These are phyloP conservation scores for Cryphonectria radicalis DNA, from an alignment of 2,329 filamentous ascomycete species.

Conservation along the genomic window DNA sequence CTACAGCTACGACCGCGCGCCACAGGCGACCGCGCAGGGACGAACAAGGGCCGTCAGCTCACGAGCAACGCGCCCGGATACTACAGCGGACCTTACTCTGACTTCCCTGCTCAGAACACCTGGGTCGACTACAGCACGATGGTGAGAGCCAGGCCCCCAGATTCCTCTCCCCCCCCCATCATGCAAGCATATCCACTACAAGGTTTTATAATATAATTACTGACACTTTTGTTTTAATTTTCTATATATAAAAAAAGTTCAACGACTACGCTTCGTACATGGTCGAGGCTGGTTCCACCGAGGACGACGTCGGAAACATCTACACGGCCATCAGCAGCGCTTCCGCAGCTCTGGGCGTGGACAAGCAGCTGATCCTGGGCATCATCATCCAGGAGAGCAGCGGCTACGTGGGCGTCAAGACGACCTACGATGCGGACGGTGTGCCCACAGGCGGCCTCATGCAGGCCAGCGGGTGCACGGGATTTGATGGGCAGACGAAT, in stretches of 20 bases:
- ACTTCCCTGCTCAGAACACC: slow-evolving; percentile 39
- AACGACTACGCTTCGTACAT: slow-evolving; percentile 41
- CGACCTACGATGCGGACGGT: slow-evolving; percentile 41
- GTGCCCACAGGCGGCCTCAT: slow-evolving; percentile 44
- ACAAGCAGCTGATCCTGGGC: slow-evolving; percentile 43
- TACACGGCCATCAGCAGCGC: slow-evolving; percentile 38
- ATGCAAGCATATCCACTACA: too few species aligned
- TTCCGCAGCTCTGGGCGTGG: slow-evolving; percentile 40
- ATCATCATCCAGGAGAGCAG: slow-evolving; percentile 49
- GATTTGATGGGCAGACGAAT: slow-evolving; percentile 40
- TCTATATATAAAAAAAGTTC: slow-evolving; percentile 37
- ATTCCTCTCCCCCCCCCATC: too few species aligned
- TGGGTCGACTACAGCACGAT: slow-evolving; percentile 37
- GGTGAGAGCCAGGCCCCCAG: neutral
- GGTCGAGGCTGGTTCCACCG: slow-evolving; percentile 38
- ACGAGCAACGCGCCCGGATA: neutral
- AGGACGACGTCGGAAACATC: slow-evolving; percentile 41
- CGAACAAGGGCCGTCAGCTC: neutral
- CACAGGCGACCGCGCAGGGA: too few species aligned
- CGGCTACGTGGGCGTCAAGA: slow-evolving; percentile 44
- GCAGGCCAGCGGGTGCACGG: slow-evolving; percentile 43
- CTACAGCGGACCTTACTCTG: slow-evolving; percentile 15
- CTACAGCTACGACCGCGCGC: neutral
- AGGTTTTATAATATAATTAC: too few species aligned
- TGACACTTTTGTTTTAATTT: neutral